phyloP scores from a whole-genome alignment of 495 filamentous ascomycete genomes.

The Halenospora varia region DNA sequence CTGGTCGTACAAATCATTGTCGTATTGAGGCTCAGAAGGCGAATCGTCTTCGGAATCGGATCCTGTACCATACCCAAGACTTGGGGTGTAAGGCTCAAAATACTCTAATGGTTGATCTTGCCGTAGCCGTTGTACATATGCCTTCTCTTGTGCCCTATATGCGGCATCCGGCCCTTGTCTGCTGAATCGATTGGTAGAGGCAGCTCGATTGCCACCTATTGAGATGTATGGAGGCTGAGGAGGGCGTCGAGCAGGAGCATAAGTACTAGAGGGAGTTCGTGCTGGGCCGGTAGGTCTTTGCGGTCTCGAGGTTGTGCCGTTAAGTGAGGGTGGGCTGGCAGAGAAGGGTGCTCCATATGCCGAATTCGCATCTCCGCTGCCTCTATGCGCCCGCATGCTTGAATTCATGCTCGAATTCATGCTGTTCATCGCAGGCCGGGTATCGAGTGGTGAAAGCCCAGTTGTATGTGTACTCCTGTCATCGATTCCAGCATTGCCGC shows the following conservation, averaged over 20 bases:
- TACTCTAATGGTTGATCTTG: slow-evolving; percentile 60
- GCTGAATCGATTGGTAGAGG: slow-evolving; percentile 43
- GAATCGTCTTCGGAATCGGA: slow-evolving; percentile 90
- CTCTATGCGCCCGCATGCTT: slow-evolving; percentile 13
- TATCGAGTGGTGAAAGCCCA: slow-evolving; percentile 31
- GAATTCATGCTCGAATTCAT: slow-evolving; percentile 20
- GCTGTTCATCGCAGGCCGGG: slow-evolving; percentile 27
- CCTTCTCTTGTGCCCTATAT: slow-evolving; percentile 77
- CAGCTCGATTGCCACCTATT: slow-evolving; percentile 46
- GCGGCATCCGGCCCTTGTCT: slow-evolving; percentile 71
- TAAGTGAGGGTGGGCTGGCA: slow-evolving; percentile 14
- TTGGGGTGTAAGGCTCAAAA: slow-evolving; percentile 66
- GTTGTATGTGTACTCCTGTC: slow-evolving; percentile 19
- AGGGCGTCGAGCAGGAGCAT: slow-evolving; percentile 73
- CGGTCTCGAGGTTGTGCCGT: slow-evolving; percentile 31
- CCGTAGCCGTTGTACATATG: slow-evolving; percentile 71
- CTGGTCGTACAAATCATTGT: slow-evolving; percentile 82
- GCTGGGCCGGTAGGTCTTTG: slow-evolving; percentile 59
- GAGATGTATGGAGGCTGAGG: slow-evolving; percentile 27
- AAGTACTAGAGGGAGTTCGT: slow-evolving; percentile 67
- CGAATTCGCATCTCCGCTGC: slow-evolving; percentile 14
- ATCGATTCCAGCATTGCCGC: slow-evolving; percentile 39
- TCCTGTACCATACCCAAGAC: slow-evolving; percentile 61
- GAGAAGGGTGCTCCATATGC: slow-evolving; percentile 19
- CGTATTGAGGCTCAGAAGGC: slow-evolving; percentile 75